These are phyloP conservation scores for Fusarium phyllophilum DNA, from an alignment of 2,329 filamentous ascomycete species.

Conservation along the genomic window DNA sequence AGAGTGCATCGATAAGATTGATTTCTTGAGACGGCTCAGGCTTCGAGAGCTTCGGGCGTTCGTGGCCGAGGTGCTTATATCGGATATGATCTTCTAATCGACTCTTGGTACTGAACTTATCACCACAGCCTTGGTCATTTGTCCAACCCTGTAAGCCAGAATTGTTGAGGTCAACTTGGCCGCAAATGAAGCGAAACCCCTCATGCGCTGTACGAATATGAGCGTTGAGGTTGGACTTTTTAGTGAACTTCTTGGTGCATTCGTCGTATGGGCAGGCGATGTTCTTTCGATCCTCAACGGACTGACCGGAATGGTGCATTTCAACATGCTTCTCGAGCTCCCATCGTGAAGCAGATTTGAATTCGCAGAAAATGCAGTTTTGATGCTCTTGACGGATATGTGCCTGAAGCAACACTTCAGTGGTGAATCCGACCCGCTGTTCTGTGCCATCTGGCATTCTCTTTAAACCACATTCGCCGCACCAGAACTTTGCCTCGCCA, in stretches of 20 bases:
- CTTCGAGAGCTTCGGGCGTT: slow-evolving; percentile 53
- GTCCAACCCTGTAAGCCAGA: slow-evolving; percentile 72
- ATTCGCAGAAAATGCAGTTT: slow-evolving; percentile 79
- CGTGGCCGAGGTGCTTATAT: slow-evolving; percentile 77
- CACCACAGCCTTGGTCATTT: slow-evolving; percentile 75
- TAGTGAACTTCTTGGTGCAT: slow-evolving; percentile 83
- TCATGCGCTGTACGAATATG: slow-evolving; percentile 84
- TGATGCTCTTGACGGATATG: slow-evolving; percentile 81
- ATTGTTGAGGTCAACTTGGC: slow-evolving; percentile 68
- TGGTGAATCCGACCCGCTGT: slow-evolving; percentile 71
- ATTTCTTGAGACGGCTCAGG: slow-evolving; percentile 22
- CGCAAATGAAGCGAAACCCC: slow-evolving; percentile 82
- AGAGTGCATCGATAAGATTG: slow-evolving; percentile 56
- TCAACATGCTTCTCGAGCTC: slow-evolving; percentile 83
- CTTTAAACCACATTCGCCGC: slow-evolving; percentile 72
- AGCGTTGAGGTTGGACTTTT: slow-evolving; percentile 81
- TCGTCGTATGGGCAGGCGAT: slow-evolving; percentile 73
- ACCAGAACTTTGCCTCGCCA: slow-evolving; percentile 76
- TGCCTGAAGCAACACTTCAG: slow-evolving; percentile 73
- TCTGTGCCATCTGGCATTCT: slow-evolving; percentile 53
- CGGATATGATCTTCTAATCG: slow-evolving; percentile 86
- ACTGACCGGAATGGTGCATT: slow-evolving; percentile 73
- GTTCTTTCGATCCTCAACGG: slow-evolving; percentile 70
- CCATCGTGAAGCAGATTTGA: slow-evolving; percentile 71
- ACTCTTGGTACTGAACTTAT: slow-evolving; percentile 79